Percentiles rank a stretch among this genome's conserved stretches.
phyloP scores from a whole-genome alignment of 2,329 filamentous ascomycete species.

The Macrophomina pseudophaseolina region DNA sequence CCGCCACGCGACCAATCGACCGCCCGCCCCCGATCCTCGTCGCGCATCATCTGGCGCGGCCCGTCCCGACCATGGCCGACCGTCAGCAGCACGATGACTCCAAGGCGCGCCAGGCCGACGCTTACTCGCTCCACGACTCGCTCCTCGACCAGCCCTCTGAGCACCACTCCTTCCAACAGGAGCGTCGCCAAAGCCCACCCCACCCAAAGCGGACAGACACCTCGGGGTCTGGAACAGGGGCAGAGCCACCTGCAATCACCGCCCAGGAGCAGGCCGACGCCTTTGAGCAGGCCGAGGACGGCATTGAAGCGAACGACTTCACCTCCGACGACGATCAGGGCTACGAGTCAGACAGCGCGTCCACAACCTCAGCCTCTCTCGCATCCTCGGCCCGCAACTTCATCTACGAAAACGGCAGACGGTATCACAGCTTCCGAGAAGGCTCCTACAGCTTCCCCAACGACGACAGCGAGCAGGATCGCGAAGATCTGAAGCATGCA shows the following conservation, averaged over 20 bases:
- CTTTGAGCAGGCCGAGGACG: conserved; percentile 29
- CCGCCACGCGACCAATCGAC: not conserved
- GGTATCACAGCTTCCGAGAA: conserved; percentile 62
- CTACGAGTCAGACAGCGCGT: conserved; percentile 32
- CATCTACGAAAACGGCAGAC: conserved; percentile 61
- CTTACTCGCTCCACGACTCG: conserved; percentile 20
- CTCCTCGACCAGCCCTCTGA: conserved; percentile 17
- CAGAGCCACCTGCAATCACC: not conserved
- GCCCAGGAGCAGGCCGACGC: conserved; percentile 27
- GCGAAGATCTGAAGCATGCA: conserved; percentile 63
- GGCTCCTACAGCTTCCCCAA: conserved; percentile 65
- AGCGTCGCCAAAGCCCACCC: not conserved
- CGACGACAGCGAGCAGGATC: conserved; percentile 64
- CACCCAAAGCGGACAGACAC: not conserved
- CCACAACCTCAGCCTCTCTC: conserved; percentile 41
- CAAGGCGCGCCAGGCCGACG: not conserved
- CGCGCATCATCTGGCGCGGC: conserved; percentile 9
- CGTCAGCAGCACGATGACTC: not conserved
- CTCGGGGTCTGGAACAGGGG: not conserved
- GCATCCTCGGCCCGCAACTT: conserved; percentile 55
- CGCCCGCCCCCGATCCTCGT: not conserved
- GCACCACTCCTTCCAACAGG: not conserved
- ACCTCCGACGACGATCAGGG: conserved; percentile 29
- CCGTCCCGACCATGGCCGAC: conserved; percentile 13
- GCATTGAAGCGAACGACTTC: conserved; percentile 31